Conservation (phyloP, 306 rosid genomes). For the Vicia faba region DNA sequence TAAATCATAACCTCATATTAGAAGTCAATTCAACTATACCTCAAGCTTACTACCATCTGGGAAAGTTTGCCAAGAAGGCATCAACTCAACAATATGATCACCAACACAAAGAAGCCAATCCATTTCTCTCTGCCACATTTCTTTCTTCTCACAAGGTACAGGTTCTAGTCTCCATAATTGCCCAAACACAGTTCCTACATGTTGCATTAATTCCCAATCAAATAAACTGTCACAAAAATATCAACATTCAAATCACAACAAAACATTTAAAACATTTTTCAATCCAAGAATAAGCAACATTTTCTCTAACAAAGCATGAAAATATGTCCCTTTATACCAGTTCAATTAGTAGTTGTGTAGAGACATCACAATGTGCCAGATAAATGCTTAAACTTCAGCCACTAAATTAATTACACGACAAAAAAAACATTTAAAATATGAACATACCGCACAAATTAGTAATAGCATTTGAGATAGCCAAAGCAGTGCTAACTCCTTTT, state of each 20-base stretch:
- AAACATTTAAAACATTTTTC: not conserved
- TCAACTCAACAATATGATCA: constrained; percentile 80
- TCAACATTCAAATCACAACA: constrained; percentile 12
- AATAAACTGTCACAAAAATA: not conserved
- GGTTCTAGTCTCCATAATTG: constrained; percentile 94
- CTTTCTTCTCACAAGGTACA: constrained; percentile 61
- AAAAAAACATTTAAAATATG: no score
- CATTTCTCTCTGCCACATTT: constrained; percentile 86
- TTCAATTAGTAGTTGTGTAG: no score
- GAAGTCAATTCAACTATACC: no score
- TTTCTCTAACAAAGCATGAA: no score
- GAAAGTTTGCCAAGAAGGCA: constrained; percentile 82
- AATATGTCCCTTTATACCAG: no score
- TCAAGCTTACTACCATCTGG: constrained; percentile 89
- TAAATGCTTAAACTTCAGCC: no score
- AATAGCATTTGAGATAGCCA: constrained; percentile 89
- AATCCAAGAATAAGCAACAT: not conserved
- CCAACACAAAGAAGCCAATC: constrained; percentile 86
- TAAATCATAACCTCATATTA: no score
- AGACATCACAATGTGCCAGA: no score
- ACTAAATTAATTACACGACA: no score
- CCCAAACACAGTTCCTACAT: constrained; percentile 81
- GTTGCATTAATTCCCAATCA: constrained; percentile 19
- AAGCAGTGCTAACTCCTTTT: constrained; percentile 88
- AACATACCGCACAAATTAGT: constrained; percentile 84